Base-by-base conservation (phyloP, 352 stramenopile species). In the Stephanocyclus meneghinianus region DNA sequence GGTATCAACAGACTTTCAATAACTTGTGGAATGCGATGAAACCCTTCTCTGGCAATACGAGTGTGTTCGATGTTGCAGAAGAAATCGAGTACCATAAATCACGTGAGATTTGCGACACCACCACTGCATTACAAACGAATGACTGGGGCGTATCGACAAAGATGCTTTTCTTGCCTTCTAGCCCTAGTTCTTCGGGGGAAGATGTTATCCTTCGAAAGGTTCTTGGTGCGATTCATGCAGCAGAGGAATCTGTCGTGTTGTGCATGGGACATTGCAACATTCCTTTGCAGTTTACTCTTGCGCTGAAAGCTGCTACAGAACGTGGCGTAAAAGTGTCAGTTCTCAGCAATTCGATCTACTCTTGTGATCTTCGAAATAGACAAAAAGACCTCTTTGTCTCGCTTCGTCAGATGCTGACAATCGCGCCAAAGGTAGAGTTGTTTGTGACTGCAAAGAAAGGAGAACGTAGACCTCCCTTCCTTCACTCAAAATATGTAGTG, bases 181-280 rank as follows among this genome's bases (percentile, higher is more conserved):
- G 21, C 44, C 72, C 72, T 48, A 74, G 18, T 56, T 80, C 72
- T 18, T 47, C 15, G 7, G 72, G 72, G 56, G 72, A 80, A 80
- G 72, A 80, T 63, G 55, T 61, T 6, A 80, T 80, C 55, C 72
- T 80, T 59, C 72, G 72, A 21, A 64, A 48, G 62, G 42, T 80
- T 15, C 37, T 80, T 16, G 72, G 72, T 16, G 72, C 35, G n/a
- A 74, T 80, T 1, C 44, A 73, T 40, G 42, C 6, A 51, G 72
- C 72, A 29, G 61, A 62, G 1, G 21, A 74, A n/a, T 65, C 62
- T 2, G 65, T 80, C 30, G 60, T 47, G 18, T 74, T 80, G 53
- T 80, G 72, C 50, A 80, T 80, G 72, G 72, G 72, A 5, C 72
- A 80, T 59, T 80, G 45, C 45, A 80, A 80, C 50, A 42, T 74